A percentile compares a stretch with the other conserved stretches of the same genome.
phyloP scores from a whole-genome alignment of 306 rosid genomes.

The Cucumis hystrix region DNA sequence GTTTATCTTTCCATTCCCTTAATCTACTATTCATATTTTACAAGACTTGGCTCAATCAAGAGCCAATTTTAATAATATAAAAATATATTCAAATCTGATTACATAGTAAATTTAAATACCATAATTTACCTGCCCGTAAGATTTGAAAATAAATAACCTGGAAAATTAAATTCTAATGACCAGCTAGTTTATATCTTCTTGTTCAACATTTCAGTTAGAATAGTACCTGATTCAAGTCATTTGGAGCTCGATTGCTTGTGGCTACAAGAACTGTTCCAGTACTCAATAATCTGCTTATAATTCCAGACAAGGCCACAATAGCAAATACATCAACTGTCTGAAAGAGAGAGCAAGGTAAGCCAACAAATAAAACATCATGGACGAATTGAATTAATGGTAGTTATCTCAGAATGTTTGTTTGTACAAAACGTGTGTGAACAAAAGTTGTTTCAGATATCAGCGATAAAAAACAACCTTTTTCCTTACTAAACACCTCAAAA shows the following conservation, averaged over 20 bases:
- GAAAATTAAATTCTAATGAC: not conserved
- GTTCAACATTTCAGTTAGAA: not conserved
- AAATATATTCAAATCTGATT: not conserved
- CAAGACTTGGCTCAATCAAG: not conserved
- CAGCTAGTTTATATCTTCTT: not conserved
- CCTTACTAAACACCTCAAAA: not conserved
- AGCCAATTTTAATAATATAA: not conserved
- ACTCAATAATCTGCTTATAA: slow-evolving; percentile 79
- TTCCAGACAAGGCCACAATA: slow-evolving; percentile 98
- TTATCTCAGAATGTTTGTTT: not conserved
- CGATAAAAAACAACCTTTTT: not conserved
- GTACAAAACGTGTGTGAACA: not conserved
- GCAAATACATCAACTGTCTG: slow-evolving; percentile 99
- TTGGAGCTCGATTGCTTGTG: slow-evolving; percentile 92
- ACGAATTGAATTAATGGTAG: not conserved
- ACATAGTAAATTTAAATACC: not conserved
- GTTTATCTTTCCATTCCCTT: not conserved
- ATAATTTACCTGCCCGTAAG: not conserved
- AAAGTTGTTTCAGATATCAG: not conserved
- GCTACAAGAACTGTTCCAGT: slow-evolving; percentile 90
- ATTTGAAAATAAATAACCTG: not conserved
- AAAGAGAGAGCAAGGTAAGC: slow-evolving; percentile 21
- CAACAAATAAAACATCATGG: not conserved
- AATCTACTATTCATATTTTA: not conserved
- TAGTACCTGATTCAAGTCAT: slow-evolving; percentile 70